Conservation (phyloP, 768 basidiomycete species). For the Agrocybe pediades region DNA sequence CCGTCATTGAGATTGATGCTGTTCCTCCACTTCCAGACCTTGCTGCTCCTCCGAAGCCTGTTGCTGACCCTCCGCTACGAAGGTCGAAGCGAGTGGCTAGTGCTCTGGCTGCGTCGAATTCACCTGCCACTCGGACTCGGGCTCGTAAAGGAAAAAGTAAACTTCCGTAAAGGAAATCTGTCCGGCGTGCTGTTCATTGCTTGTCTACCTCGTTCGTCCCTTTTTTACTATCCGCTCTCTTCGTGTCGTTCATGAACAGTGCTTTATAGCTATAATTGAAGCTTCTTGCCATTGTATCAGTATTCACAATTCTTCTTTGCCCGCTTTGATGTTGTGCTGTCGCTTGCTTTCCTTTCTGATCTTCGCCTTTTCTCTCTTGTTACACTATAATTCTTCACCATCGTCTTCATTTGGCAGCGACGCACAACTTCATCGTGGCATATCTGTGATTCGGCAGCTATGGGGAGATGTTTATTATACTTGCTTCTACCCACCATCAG, state of each 20-base stretch:
- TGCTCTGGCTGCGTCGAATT: constrained; percentile 50
- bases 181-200: constrained; percentile 1
- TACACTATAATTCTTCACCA: neutral
- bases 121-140: constrained; percentile 31
- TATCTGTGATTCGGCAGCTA: too few species aligned
- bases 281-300: neutral
- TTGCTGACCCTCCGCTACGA: constrained; percentile 38
- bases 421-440: too few species aligned
- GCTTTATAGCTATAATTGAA: neutral
- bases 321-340: neutral
- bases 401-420: neutral
- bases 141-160: constrained; percentile 33
- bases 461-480: too few species aligned
- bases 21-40: neutral
- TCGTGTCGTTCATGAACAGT: neutral
- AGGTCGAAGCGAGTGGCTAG: constrained; percentile 73
- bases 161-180: constrained; percentile 25
- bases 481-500: too few species aligned
- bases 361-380: neutral
- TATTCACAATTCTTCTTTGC: neutral
- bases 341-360: constrained; percentile 3
- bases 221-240: constrained; percentile 1
- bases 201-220: constrained; percentile 6
- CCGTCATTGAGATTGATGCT: neutral
- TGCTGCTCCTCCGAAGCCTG: neutral